Evolutionary conservation across 768 basidiomycete genomes (phyloP).

Genomic region (Tulasnella sp.): DNA sequence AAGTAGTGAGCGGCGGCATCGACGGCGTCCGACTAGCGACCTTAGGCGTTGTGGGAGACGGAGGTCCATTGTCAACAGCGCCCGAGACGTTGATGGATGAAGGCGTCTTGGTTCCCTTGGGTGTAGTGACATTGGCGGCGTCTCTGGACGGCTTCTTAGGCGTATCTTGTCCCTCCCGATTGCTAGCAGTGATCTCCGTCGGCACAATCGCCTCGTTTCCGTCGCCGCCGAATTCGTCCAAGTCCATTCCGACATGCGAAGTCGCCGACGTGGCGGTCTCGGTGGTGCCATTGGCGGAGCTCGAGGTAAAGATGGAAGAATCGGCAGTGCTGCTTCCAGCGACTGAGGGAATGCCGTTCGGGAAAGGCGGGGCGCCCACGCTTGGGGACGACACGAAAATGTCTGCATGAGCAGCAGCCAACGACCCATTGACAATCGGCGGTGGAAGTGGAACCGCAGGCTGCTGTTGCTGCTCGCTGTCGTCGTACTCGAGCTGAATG

Average conservation of each 20-base stretch:
- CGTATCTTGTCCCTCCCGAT: constrained; percentile 2
- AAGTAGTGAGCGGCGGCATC: neutral
- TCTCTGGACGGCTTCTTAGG: constrained; percentile 2
- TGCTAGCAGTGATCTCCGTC: neutral
- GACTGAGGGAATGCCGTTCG: neutral
- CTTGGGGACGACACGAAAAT: neutral
- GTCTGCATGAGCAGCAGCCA: neutral
- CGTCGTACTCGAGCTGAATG: constrained; percentile 92
- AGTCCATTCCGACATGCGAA: constrained; percentile 15
- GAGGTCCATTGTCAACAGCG: neutral
- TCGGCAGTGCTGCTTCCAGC: constrained; percentile 1
- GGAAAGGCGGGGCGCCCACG: neutral
- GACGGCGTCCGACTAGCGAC: constrained; percentile 1
- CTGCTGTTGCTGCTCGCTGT: constrained; percentile 29
- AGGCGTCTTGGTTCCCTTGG: constrained; percentile 21
- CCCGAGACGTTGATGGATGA: constrained; percentile 31
- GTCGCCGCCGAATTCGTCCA: constrained; percentile 14
- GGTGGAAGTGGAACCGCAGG: constrained; percentile 13
- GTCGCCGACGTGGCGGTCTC: constrained; percentile 22
- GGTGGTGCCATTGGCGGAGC: constrained; percentile 18
- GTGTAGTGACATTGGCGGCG: constrained; percentile 8
- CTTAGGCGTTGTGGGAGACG: constrained; percentile 27
- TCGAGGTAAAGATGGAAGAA: constrained; percentile 2
- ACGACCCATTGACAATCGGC: neutral
- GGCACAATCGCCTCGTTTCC: neutral